Base-by-base conservation (phyloP, 345 rosid genomes). In the Rubroshorea leprosula region DNA sequence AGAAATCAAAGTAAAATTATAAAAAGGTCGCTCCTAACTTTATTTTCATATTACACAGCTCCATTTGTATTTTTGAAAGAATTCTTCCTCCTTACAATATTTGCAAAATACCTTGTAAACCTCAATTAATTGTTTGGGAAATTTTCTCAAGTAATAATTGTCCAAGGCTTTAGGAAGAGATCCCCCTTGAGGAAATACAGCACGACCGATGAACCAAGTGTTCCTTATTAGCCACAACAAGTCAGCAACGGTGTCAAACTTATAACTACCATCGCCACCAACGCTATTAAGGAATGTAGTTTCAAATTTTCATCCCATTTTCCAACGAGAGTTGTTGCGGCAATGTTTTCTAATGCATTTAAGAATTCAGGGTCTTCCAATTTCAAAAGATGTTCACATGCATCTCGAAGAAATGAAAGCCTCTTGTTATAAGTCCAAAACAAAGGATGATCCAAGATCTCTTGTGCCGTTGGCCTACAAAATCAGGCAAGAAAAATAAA, bases 271-370 rank as follows among this genome's bases (percentile, higher is more conserved):
- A 69, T 83, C 80, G 19, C 72, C 81, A 7, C 90, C 88, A 8
- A 86, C 80, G 54, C 83, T 78, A 68, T 63, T 68, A 12, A 86
- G 46, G 74, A 86, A 86, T 29, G 68, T 63, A 18, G 79, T 58
- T 55, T 86, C 90, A 75, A 86, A 45, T 80, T 86, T 70, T 78
- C 88, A 67, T 86, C 77, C 95, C 95, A 86, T 45, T 75, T 68
- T 22, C 90, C 95, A 27, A 76, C 79, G 49, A 71, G 52, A 19
- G 82, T 75, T 44, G 63, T 61, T 12, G 76, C 39, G 38, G 83
- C 83, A 57, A 70, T 65, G 58, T 73, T 74, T 73, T 86, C 95
- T 53, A 86, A 70, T 19, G 77, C 83, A 17, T 72, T 74, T 68
- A 86, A 43, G 47, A 86, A 73, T 52, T 72, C 74, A 43, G 90